phyloP scores from a whole-genome alignment of 2,329 filamentous ascomycete species.

The Aspergillus brasiliensis region DNA sequence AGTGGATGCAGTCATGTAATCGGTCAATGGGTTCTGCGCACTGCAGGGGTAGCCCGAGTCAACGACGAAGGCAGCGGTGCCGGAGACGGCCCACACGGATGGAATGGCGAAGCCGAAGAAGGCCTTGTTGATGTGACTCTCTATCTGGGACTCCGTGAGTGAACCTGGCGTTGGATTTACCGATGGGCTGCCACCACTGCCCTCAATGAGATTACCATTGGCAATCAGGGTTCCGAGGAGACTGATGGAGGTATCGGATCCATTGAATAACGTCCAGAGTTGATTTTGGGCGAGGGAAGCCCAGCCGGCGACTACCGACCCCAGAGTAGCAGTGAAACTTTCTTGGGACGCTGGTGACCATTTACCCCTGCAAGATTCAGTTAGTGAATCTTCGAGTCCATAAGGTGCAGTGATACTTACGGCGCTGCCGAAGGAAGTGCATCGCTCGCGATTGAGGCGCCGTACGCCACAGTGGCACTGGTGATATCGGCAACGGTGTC shows the following conservation, averaged over 20 bases:
- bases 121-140: not conserved
- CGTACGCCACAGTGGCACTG: not conserved
- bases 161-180: too few species aligned
- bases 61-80: not conserved
- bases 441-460: not conserved
- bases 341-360: not conserved
- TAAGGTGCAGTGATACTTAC: not conserved
- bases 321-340: not conserved
- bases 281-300: not conserved
- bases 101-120: conserved; percentile 4
- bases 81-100: not conserved
- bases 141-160: too few species aligned
- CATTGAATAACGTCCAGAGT: not conserved
- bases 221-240: not conserved
- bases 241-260: not conserved
- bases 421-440: not conserved
- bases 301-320: not conserved
- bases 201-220: not conserved
- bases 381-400: not conserved
- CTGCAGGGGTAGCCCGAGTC: not conserved
- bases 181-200: not conserved
- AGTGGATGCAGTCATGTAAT: not conserved
- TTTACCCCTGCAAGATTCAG: not conserved
- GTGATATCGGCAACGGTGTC: not conserved
- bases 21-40: not conserved